A percentile compares a stretch with the other conserved stretches of the same genome.
Conservation (phyloP, 768 basidiomycete genomes). For the Suillus fuscotomentosus region DNA sequence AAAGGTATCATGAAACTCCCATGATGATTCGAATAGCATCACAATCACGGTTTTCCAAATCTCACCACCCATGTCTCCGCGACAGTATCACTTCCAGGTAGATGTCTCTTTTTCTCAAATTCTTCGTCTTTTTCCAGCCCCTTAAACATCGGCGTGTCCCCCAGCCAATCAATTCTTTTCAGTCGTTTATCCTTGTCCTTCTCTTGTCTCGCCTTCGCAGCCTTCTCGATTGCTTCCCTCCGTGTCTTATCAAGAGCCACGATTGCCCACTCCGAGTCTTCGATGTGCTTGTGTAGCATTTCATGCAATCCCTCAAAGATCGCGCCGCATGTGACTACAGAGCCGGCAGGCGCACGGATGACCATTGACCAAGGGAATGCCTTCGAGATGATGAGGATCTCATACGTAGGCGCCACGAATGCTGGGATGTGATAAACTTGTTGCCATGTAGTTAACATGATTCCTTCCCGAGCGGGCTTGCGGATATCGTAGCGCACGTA, state of each 20-base stretch:
- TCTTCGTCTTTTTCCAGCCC: conserved; percentile 63
- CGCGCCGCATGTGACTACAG: conserved; percentile 44
- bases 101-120: conserved; percentile 46
- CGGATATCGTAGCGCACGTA: conserved; percentile 49
- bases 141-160: conserved; percentile 55
- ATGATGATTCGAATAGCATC: not conserved
- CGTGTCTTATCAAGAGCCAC: conserved; percentile 42
- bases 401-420: conserved; percentile 29
- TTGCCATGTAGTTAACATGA: conserved; percentile 42
- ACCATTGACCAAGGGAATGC: conserved; percentile 68
- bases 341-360: conserved; percentile 36
- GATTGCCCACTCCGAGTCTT: conserved; percentile 69
- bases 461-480: conserved; percentile 40
- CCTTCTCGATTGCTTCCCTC: conserved; percentile 45
- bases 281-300: conserved; percentile 51
- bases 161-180: conserved; percentile 65
- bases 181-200: conserved; percentile 34
- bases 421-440: conserved; percentile 37
- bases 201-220: conserved; percentile 48
- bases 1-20: not conserved
- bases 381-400: conserved; percentile 55
- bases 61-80: conserved; percentile 63
- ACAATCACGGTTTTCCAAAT: conserved; percentile 33
- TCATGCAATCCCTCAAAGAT: conserved; percentile 55
- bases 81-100: conserved; percentile 42